phyloP scores from a whole-genome alignment of 441 rosid genomes.

The Eugenia klotzschiana region DNA sequence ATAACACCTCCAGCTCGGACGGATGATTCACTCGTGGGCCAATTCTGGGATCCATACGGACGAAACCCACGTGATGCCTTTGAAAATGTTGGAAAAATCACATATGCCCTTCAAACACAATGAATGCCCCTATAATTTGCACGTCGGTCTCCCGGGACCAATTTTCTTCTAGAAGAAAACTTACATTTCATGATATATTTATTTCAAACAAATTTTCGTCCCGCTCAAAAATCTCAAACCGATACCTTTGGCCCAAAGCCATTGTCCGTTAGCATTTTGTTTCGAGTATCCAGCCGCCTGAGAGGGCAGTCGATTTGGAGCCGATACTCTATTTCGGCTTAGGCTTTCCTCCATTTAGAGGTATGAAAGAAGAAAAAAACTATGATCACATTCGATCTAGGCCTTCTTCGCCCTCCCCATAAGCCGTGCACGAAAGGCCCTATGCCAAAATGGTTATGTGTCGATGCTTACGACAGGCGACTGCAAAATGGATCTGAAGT shows the following conservation, averaged over 20 bases:
- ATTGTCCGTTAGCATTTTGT: background rate
- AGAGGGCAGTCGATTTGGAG: no score
- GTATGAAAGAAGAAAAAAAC: no score
- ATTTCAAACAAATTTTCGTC: no score
- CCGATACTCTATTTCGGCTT: no score
- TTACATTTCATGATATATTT: background rate
- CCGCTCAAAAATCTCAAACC: fast-evolving
- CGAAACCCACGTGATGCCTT: background rate
- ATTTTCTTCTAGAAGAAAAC: no score
- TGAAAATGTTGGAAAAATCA: background rate
- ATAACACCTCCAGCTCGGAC: background rate
- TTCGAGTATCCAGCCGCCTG: background rate
- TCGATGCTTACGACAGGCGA: fast-evolving
- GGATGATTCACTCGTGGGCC: no score
- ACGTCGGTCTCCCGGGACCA: no score
- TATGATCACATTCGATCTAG: no score
- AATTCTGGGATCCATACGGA: no score
- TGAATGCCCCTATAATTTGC: background rate
- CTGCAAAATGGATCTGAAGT: background rate
- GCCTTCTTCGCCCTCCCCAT: no score
- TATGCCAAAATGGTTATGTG: background rate
- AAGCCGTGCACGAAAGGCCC: background rate
- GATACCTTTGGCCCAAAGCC: background rate
- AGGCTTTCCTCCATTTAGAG: no score
- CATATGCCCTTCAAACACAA: background rate